Percentiles rank a stretch among this genome's conserved stretches.
phyloP scores from a whole-genome alignment of 148 eudicot species.

The Camellia lanceoleosa region DNA sequence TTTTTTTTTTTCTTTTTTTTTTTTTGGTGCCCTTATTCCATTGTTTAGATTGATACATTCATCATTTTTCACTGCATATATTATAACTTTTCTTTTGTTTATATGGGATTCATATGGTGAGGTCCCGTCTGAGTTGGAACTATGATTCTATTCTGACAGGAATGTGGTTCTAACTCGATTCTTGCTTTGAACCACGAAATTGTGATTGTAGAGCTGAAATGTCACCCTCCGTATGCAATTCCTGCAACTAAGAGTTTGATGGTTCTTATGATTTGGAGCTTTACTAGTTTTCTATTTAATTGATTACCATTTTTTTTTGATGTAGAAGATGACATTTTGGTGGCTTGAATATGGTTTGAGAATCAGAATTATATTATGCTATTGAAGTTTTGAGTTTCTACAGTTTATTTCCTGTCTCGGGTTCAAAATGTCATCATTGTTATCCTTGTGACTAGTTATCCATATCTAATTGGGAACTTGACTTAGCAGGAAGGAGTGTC shows the following conservation, averaged over 20 bases:
- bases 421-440: not conserved
- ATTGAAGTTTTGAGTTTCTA: not conserved
- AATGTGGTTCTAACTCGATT: too few species aligned
- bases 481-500: conserved; percentile 85
- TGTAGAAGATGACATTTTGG: not conserved
- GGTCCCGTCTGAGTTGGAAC: too few species aligned
- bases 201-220: too few species aligned
- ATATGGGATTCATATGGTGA: too few species aligned
- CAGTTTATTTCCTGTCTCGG: not conserved
- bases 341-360: conserved; percentile 2
- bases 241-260: not conserved
- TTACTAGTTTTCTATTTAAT: not conserved
- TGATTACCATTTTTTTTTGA: not conserved
- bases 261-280: not conserved
- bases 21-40: too few species aligned
- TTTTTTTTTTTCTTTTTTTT: too few species aligned
- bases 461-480: conserved; percentile 12
- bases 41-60: too few species aligned
- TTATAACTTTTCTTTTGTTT: too few species aligned
- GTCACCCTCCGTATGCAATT: too few species aligned
- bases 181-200: too few species aligned
- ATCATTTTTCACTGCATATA: too few species aligned
- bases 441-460: not conserved
- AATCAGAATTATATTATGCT: not conserved
- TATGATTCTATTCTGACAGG: too few species aligned